These are phyloP conservation scores for Trametes elegans DNA, from an alignment of 768 basidiomycete species.

Conservation along the genomic window DNA sequence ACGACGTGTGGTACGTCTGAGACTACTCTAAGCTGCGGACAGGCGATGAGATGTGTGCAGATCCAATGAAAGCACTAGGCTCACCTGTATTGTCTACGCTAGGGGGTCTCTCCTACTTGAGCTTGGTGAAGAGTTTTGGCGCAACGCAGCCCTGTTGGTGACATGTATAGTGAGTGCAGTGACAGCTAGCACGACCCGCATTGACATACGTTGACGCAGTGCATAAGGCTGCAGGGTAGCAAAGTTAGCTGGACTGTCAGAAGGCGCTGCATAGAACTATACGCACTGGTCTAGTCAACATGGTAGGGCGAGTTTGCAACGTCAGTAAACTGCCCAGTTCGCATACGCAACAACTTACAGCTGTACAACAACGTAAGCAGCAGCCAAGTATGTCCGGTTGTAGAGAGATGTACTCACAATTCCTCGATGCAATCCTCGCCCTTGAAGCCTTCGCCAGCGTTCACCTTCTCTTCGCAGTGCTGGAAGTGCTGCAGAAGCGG, in stretches of 20 bases:
- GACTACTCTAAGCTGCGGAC: constrained; percentile 5
- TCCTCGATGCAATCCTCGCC: constrained; percentile 93
- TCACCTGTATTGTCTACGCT: constrained; percentile 1
- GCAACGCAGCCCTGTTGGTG: constrained; percentile 49
- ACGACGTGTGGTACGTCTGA: background rate
- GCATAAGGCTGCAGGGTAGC: constrained; percentile 78
- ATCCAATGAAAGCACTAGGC: background rate
- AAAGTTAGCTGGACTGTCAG: constrained; percentile 7
- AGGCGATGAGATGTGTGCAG: background rate
- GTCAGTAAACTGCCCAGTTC: background rate
- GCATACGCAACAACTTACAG: constrained; percentile 18
- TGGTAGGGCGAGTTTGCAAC: background rate
- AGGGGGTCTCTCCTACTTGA: constrained; percentile 42
- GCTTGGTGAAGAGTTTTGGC: constrained; percentile 81
- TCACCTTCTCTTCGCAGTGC: constrained; percentile 88
- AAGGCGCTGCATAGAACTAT: background rate
- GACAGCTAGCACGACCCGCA: no score
- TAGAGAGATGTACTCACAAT: constrained; percentile 42
- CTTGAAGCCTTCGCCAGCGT: constrained; percentile 79
- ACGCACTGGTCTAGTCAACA: constrained; percentile 67
- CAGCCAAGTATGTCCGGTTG: background rate
- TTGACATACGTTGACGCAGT: constrained; percentile 79
- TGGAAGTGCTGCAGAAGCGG: constrained; percentile 78
- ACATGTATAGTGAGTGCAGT: constrained; percentile 4
- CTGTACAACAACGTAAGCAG: constrained; percentile 19